These are phyloP conservation scores for Monosporozyma solicola DNA, from an alignment of 805 yeast genomes.

Conservation along the genomic window DNA sequence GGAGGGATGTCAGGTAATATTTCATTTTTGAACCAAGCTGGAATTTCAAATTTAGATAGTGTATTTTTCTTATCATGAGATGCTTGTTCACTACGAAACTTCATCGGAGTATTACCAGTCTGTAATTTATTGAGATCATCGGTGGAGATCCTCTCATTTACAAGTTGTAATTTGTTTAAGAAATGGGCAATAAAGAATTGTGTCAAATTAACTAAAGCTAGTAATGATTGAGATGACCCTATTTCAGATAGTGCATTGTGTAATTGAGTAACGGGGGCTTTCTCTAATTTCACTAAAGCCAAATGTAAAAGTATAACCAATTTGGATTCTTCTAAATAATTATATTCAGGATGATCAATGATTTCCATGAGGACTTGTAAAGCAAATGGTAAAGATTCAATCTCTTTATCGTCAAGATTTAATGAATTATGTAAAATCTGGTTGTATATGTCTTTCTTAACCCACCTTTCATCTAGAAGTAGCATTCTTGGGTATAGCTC, in stretches of 20 bases:
- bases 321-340: slow-evolving; percentile 19
- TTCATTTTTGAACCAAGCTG: slow-evolving; percentile 19
- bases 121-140: not conserved
- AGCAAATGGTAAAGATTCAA: slow-evolving; percentile 7
- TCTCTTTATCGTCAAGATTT: not conserved
- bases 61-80: not conserved
- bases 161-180: slow-evolving; percentile 11
- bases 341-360: slow-evolving; percentile 27
- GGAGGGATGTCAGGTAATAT: slow-evolving; percentile 25
- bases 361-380: slow-evolving; percentile 26
- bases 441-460: not conserved
- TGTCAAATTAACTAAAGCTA: slow-evolving; percentile 18
- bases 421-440: not conserved
- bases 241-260: slow-evolving; percentile 15
- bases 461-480: slow-evolving; percentile 3
- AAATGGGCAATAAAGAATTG: slow-evolving; percentile 19
- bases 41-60: slow-evolving; percentile 9
- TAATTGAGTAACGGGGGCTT: slow-evolving; percentile 8
- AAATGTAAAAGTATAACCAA: slow-evolving; percentile 13
- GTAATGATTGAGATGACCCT: slow-evolving; percentile 21
- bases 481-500: slow-evolving; percentile 12
- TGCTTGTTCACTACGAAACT: not conserved
- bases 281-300: slow-evolving; percentile 12
- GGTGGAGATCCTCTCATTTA: not conserved
- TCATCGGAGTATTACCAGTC: not conserved